Base-by-base conservation (phyloP, 768 basidiomycete species). In the Phaeotremella fagi region DNA sequence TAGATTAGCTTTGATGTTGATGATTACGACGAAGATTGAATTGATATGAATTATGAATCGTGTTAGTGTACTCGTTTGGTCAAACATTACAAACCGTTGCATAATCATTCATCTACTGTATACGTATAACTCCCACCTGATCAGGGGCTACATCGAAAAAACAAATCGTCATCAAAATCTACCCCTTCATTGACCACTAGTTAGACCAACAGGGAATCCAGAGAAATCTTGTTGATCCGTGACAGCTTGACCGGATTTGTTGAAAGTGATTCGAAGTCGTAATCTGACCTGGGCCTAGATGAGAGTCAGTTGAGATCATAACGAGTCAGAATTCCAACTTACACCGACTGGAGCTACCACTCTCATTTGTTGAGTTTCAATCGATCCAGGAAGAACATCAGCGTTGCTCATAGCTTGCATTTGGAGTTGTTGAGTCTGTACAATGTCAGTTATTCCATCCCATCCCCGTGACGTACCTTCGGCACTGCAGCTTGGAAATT, bases 401-500 rank as follows among this genome's bases (percentile, higher is more conserved):
- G 85, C 79, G 73, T 85, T 90, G 4, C 90, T 90, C 87, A 98
- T 97, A 4, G 94, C 90, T 52, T 90, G 79, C 94, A 99, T 99
- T 73, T 97, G 92, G 51, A 99, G 75, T 72, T 95, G 91, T 76
- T 95, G 92, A 0, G 91, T 88, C 90, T 98, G 67, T 2, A 42
- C 2, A 26, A 22, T 26, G 29, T 33, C 31, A 33, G 31, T 33
- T 16, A 33, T 7, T 7, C 31, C 31, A 16, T 7, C 31, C 16
- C 31, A 33, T 33, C 16, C 31, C n/a, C n/a, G 16, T 14, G 22
- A 69, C 73, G 54, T 55, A 90, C 91, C 81, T 90, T 94, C 3
- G 94, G 94, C 6, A 99, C 94, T 6, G 94, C 95, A 35, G 91
- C 95, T 72, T 98, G 95, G 79, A 99, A 97, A 67, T 85, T 90